These are phyloP conservation scores for Parasarocladium wereldwijsianum DNA, from an alignment of 2,329 filamentous ascomycete genomes.

Conservation along the genomic window DNA sequence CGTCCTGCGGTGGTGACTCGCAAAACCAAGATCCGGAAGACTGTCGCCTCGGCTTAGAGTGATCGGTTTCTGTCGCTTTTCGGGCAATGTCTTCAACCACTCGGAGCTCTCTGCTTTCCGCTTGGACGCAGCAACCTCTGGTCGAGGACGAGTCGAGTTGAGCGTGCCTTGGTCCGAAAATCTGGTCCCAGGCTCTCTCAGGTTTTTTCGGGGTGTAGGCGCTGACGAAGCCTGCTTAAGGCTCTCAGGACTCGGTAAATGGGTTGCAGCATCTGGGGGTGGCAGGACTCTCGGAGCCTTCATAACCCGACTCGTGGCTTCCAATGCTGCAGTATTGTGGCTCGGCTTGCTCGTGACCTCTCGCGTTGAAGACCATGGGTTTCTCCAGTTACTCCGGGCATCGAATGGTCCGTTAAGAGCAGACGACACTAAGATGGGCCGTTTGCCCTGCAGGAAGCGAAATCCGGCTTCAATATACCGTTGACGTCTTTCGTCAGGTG, in stretches of 20 bases:
- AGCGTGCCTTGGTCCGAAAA: neutral
- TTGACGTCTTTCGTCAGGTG: conserved; percentile 27
- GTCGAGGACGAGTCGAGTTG: neutral
- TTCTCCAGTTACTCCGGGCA: conserved; percentile 30
- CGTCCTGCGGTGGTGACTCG: too few relatives aligned
- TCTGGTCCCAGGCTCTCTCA: neutral
- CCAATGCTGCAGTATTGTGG: too few relatives aligned
- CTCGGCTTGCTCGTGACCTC: too few relatives aligned
- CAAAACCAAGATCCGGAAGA: too few relatives aligned
- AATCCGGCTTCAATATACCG: conserved; percentile 45
- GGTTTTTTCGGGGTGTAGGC: conserved; percentile 5
- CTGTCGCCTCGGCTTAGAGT: too few relatives aligned
- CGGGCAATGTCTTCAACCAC: neutral
- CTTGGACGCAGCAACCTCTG: too few relatives aligned
- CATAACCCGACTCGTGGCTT: too few relatives aligned
- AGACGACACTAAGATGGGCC: conserved; percentile 44
- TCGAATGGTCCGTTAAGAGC: conserved; percentile 48
- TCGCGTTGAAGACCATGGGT: conserved; percentile 43
- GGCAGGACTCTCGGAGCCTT: neutral
- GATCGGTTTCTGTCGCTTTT: conserved; percentile 1
- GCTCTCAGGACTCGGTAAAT: conserved; percentile 10
- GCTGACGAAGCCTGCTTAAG: conserved; percentile 8
- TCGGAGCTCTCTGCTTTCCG: neutral
- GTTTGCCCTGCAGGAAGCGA: conserved; percentile 40
- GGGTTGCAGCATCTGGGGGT: conserved; percentile 4